Conservation (phyloP, 2,329 filamentous ascomycete genomes). For the Hirsutella rhossiliensis region DNA sequence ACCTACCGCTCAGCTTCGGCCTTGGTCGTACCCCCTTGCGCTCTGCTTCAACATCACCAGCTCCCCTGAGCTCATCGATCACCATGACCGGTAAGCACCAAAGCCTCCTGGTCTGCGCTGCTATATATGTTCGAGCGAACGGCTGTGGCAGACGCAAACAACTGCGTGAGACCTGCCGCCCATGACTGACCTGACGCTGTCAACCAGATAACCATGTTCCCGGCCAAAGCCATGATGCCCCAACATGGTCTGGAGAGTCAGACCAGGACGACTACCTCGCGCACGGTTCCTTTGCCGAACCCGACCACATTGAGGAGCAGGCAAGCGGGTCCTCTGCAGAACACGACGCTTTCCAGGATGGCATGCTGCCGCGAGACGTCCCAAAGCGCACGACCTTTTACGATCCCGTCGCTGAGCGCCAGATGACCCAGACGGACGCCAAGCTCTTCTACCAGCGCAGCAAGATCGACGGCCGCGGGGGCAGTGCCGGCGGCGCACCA, state of each 20-base stretch:
- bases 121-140: not conserved
- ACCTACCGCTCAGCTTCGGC: too few relatives aligned
- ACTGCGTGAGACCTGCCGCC: not conserved
- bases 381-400: slow-evolving; percentile 75
- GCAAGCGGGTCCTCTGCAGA: not conserved
- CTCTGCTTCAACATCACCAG: too few relatives aligned
- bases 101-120: not conserved
- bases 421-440: slow-evolving; percentile 86
- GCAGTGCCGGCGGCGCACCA: slow-evolving; percentile 14
- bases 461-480: slow-evolving; percentile 45
- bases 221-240: not conserved
- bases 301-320: slow-evolving; percentile 10
- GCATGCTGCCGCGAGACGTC: slow-evolving; percentile 48
- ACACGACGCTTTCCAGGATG: slow-evolving; percentile 30
- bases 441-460: slow-evolving; percentile 93
- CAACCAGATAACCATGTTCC: not conserved
- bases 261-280: slow-evolving; percentile 17
- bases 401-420: slow-evolving; percentile 85
- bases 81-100: slow-evolving; percentile 1
- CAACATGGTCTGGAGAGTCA: slow-evolving; percentile 15
- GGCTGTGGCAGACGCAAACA: not conserved
- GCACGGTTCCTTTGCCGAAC: slow-evolving; percentile 11
- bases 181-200: not conserved
- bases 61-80: not conserved
- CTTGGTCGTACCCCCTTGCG: too few relatives aligned